Conservation (phyloP, 2,329 filamentous ascomycete species). For the Aspergillus jensenii region DNA sequence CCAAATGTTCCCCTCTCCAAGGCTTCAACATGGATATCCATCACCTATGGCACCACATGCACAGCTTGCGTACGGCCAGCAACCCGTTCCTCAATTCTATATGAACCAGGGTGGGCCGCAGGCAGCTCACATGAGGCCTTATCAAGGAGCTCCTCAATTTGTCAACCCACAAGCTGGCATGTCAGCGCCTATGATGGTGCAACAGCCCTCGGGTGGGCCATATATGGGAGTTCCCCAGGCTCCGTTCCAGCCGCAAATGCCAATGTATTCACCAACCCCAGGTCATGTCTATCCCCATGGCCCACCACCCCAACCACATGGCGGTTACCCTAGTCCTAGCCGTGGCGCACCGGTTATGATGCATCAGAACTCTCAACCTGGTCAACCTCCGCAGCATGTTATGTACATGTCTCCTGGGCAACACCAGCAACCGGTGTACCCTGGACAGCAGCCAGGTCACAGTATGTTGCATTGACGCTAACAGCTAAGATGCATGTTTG, state of each 20-base stretch:
- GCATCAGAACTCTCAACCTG: slow-evolving; percentile 90
- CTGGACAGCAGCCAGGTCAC: slow-evolving; percentile 68
- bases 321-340: slow-evolving; percentile 84
- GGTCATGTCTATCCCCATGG: slow-evolving; percentile 65
- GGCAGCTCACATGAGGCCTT: slow-evolving; percentile 69
- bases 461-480: slow-evolving; percentile 58
- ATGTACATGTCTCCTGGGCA: slow-evolving; percentile 73
- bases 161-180: slow-evolving; percentile 71
- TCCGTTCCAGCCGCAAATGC: slow-evolving; percentile 69
- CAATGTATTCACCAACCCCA: slow-evolving; percentile 76
- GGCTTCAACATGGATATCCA: slow-evolving; percentile 70
- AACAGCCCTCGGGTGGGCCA: slow-evolving; percentile 64
- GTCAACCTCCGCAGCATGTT: slow-evolving; percentile 68
- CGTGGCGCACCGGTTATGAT: slow-evolving; percentile 89
- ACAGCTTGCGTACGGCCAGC: slow-evolving; percentile 71
- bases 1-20: slow-evolving; percentile 82
- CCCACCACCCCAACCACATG: slow-evolving; percentile 56
- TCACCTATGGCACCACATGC: slow-evolving; percentile 67
- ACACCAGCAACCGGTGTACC: slow-evolving; percentile 72
- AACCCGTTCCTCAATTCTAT: slow-evolving; percentile 69
- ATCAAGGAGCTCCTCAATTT: slow-evolving; percentile 71
- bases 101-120: slow-evolving; percentile 69
- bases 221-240: slow-evolving; percentile 73
- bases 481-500: slow-evolving; percentile 31
- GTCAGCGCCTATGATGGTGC: slow-evolving; percentile 80